phyloP scores from a whole-genome alignment of 1,284 basidiomycete genomes.

The Fomitopsis pinicola region DNA sequence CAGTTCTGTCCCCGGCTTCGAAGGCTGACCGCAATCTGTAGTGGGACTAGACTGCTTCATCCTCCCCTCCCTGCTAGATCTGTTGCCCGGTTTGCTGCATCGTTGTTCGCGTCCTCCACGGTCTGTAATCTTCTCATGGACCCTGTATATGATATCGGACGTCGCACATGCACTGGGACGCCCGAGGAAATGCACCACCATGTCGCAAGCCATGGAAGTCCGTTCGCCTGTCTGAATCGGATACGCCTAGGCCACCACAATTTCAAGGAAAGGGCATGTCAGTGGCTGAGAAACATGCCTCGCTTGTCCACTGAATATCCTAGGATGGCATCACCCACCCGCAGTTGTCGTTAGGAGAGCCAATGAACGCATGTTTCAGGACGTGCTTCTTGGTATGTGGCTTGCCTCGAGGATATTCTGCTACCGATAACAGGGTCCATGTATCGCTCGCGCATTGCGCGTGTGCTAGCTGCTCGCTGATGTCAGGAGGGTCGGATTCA shows the following conservation, averaged over 20 bases:
- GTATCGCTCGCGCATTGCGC: not conserved
- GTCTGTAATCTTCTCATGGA: not conserved
- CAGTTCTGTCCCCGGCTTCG: not conserved
- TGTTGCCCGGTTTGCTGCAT: not conserved
- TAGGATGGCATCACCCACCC: not conserved
- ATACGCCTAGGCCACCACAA: not conserved
- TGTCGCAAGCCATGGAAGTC: not conserved
- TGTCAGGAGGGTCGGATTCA: not conserved
- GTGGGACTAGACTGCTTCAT: not conserved
- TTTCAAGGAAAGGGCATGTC: not conserved
- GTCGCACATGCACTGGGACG: not conserved
- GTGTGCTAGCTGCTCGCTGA: not conserved
- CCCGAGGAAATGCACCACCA: not conserved
- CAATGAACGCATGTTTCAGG: not conserved
- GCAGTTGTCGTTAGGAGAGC: not conserved
- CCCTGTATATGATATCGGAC: not conserved
- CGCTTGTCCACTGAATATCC: not conserved
- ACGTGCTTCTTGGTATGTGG: not conserved
- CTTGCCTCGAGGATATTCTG: not conserved
- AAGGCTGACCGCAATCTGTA: not conserved
- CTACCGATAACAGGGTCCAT: not conserved
- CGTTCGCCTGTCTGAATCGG: not conserved
- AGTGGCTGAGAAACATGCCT: not conserved
- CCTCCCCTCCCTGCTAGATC: not conserved
- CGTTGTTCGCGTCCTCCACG: not conserved